phyloP scores from a whole-genome alignment of 2,329 filamentous ascomycete genomes.

The Cladosporium colombiae region DNA sequence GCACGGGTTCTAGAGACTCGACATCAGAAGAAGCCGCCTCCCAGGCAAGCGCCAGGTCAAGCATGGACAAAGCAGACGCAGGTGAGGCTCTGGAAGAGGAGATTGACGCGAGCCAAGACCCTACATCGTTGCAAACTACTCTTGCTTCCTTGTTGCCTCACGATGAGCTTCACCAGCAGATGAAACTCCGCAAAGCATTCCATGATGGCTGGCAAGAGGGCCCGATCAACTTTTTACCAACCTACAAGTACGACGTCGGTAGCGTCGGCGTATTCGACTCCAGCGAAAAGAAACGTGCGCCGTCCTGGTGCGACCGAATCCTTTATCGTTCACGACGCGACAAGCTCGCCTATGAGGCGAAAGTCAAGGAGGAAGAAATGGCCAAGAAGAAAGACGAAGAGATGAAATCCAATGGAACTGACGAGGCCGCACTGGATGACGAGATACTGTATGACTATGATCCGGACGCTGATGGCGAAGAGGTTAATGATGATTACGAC shows the following conservation, averaged over 20 bases:
- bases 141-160: conserved; percentile 84
- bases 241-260: conserved; percentile 98
- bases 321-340: conserved; percentile 77
- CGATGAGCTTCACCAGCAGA: conserved; percentile 78
- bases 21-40: not conserved
- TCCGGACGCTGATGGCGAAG: conserved; percentile 69
- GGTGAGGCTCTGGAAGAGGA: conserved; percentile 31
- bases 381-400: conserved; percentile 75
- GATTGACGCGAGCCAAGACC: conserved; percentile 65
- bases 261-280: conserved; percentile 90
- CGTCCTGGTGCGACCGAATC: conserved; percentile 97
- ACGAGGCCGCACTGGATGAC: conserved; percentile 73
- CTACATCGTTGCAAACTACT: conserved; percentile 83
- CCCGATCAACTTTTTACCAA: conserved; percentile 82
- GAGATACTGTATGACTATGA: conserved; percentile 88
- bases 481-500: conserved; percentile 50
- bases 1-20: conserved; percentile 9
- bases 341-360: conserved; percentile 65
- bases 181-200: conserved; percentile 75
- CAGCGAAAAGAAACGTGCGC: conserved; percentile 87
- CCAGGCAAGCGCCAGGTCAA: not conserved
- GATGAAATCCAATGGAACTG: conserved; percentile 78
- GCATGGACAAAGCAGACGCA: conserved; percentile 6
- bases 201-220: conserved; percentile 93
- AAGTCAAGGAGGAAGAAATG: conserved; percentile 63